Evolutionary conservation across 2,329 filamentous ascomycete species (phyloP).

Genomic region (Penicillium janthinellum): DNA sequence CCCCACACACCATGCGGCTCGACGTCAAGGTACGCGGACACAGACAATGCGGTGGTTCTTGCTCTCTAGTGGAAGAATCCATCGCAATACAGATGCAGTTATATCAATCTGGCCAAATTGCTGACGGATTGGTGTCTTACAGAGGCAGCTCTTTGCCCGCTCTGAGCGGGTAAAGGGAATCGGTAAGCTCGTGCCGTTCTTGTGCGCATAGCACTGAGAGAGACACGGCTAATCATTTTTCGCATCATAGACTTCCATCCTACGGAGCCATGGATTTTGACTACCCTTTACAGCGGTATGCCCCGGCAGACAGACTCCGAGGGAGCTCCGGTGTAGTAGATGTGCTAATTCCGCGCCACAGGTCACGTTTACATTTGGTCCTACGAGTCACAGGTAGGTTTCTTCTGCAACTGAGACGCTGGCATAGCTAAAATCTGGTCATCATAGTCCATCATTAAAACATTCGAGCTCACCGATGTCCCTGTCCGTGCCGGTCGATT

Average conservation of each 20-base stretch:
- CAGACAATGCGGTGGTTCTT: conserved; percentile 5
- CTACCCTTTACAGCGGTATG: conserved; percentile 92
- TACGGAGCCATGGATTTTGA: conserved; percentile 62
- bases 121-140: conserved; percentile 45
- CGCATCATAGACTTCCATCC: conserved; percentile 1
- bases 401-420: not conserved
- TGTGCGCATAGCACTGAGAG: conserved; percentile 68
- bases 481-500: conserved; percentile 96
- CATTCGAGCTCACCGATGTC: conserved; percentile 97
- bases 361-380: conserved; percentile 99
- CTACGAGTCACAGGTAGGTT: conserved; percentile 80
- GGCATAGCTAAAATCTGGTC: conserved; percentile 23
- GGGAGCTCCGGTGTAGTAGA: conserved; percentile 28
- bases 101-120: conserved; percentile 16
- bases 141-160: conserved; percentile 82
- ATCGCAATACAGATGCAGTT: not conserved
- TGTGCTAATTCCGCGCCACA: conserved; percentile 38
- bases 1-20: conserved; percentile 56
- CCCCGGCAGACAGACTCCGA: conserved; percentile 11
- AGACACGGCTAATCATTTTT: not conserved
- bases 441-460: conserved; percentile 85
- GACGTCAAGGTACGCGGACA: conserved; percentile 58
- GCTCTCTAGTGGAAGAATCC: not conserved
- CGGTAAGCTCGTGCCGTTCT: conserved; percentile 95
- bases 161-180: conserved; percentile 96